These are phyloP conservation scores for Nelumbo lutea DNA, from an alignment of 164 flowering plant genomes.

Conservation along the genomic window DNA sequence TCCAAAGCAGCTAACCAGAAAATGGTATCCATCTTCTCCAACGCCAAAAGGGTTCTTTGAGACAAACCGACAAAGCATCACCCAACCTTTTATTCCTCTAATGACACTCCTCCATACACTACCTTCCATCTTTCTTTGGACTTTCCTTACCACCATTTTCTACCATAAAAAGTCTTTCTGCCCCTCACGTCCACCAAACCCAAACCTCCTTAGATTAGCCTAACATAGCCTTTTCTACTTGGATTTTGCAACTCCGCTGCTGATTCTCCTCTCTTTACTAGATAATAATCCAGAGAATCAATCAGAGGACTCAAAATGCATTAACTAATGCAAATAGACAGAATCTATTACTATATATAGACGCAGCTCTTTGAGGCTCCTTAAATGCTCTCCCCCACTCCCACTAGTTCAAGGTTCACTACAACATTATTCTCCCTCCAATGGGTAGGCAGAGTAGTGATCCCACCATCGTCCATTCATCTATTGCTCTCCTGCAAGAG, in stretches of 20 bases:
- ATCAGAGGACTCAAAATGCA: slow-evolving; percentile 9
- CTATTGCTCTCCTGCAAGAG: slow-evolving; percentile 46
- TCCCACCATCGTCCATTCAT: slow-evolving; percentile 21
- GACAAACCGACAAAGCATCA: slow-evolving; percentile 37
- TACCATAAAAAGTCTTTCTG: slow-evolving; percentile 29
- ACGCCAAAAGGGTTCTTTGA: slow-evolving; percentile 26
- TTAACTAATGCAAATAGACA: slow-evolving; percentile 16
- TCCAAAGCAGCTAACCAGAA: slow-evolving; percentile 13
- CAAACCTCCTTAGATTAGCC: slow-evolving; percentile 20
- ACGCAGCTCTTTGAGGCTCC: neutral
- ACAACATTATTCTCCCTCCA: slow-evolving; percentile 5
- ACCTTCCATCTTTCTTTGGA: slow-evolving; percentile 35
- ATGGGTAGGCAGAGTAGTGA: slow-evolving; percentile 33
- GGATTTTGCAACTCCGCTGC: slow-evolving; percentile 42
- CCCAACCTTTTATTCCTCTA: slow-evolving; percentile 42
- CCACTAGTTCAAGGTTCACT: neutral
- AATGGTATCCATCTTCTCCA: slow-evolving; percentile 33
- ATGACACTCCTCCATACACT: slow-evolving; percentile 54
- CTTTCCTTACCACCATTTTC: slow-evolving; percentile 24
- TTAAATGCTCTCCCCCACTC: neutral
- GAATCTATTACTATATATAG: slow-evolving; percentile 17
- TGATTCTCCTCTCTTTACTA: slow-evolving; percentile 41
- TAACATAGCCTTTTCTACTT: slow-evolving; percentile 31
- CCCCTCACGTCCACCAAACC: slow-evolving; percentile 22
- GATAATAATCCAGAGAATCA: slow-evolving; percentile 19